Evolutionary conservation across 2,329 filamentous ascomycete species (phyloP), one percentile per base, ranked within the genome.

Genomic region (Alternaria sp.): DNA sequence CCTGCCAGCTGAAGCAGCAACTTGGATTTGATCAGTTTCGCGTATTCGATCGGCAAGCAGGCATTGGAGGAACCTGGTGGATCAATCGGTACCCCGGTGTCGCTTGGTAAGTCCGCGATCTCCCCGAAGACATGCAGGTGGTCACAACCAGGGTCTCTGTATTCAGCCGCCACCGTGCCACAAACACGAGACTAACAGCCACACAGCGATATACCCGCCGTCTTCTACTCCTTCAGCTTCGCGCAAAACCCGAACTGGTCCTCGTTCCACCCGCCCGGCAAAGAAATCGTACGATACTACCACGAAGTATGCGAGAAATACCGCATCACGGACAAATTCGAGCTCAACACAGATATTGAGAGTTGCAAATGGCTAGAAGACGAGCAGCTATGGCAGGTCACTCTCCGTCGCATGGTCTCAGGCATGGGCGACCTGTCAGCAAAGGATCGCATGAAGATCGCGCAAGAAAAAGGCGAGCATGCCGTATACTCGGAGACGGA

Each of bases 51-150:
- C 81, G 85, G 12, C 81, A 87, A 63, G 78, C 81, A 5, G 83
- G 84, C 4, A 81, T 90, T 46, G 89, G 89, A 30, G 89, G 89
- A 8, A 90, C 88, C 1, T 91, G 89, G 89, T 84, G 83, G 76
- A 84, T 84, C 47, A 91, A 90, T 73, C 81, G 83, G 30, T 91
- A 91, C 74, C 88, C 79, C 17, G 79, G 80, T 44, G 77, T 80
- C 77, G 69, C 72, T 50, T 76, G 71, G 73, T 77, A 67, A 54
- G 70, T 72, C 25, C 17, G 26, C 23, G 6, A 54, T 40, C 21
- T 36, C 21, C 12, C 13, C 21, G 21, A 17, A 6, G 9, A 36
- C 13, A n/a, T 43, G 32, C 12, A 15, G 28, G 13, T 58, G 44
- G 21, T 13, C 28, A 19, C 12, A 36, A 25, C 28, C 49, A 51